Conservation (phyloP, 371 early-diverging fungal genomes). For the Mucor racemosus region DNA sequence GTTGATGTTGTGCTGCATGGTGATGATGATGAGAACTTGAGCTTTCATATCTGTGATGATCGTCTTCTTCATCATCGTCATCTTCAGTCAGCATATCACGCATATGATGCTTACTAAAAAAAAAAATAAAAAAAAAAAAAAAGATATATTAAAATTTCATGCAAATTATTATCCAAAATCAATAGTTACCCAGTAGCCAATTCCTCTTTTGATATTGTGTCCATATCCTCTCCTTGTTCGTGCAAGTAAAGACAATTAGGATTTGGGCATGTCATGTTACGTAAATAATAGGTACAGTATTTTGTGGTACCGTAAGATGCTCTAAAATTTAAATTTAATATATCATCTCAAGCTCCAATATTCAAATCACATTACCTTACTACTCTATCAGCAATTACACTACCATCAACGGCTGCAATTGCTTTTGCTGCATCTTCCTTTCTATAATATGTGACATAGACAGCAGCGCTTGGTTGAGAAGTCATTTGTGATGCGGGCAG, state of each 20-base stretch:
- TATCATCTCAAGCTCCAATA: background rate
- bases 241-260: slow-evolving; percentile 86
- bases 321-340: slow-evolving; percentile 28
- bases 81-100: slow-evolving; percentile 17
- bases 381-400: slow-evolving; percentile 80
- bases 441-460: slow-evolving; percentile 88
- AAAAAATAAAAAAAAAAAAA: too few relatives aligned
- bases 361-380: slow-evolving; percentile 57
- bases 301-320: slow-evolving; percentile 91
- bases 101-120: slow-evolving; percentile 29
- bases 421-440: slow-evolving; percentile 93
- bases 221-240: slow-evolving; percentile 85
- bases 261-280: slow-evolving; percentile 80
- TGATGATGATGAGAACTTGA: background rate
- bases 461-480: slow-evolving; percentile 48
- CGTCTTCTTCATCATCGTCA: slow-evolving; percentile 29
- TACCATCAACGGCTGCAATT: slow-evolving; percentile 91
- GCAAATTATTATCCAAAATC: background rate
- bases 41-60: slow-evolving; percentile 12
- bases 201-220: slow-evolving; percentile 65
- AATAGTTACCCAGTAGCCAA: slow-evolving; percentile 48
- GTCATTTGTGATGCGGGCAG: slow-evolving; percentile 40
- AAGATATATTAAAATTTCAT: background rate
- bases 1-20: slow-evolving; percentile 4
- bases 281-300: slow-evolving; percentile 86